Evolutionary conservation across 2,329 filamentous ascomycete species (phyloP).

Genomic region (Penicillium concentricum): DNA sequence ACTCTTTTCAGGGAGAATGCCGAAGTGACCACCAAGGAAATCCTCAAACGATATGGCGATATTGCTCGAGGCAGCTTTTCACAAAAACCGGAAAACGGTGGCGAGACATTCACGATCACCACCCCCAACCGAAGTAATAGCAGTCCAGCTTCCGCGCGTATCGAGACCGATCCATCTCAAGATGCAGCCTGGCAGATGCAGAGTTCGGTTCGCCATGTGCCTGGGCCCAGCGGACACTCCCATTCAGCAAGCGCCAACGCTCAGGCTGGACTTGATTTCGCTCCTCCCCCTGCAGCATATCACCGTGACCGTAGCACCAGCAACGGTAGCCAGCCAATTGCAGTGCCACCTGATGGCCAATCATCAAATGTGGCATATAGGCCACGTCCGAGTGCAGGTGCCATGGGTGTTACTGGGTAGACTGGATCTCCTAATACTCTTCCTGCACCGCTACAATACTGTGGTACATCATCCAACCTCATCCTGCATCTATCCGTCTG

Average conservation of each 20-base stretch:
- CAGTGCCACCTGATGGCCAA: conserved; percentile 30
- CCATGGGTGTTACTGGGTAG: conserved; percentile 42
- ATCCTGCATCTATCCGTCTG: conserved; percentile 14
- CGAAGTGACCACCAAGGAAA: conserved; percentile 95
- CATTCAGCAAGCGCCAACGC: conserved; percentile 30
- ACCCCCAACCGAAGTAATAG: conserved; percentile 42
- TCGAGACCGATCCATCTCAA: conserved; percentile 82
- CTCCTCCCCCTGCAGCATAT: conserved; percentile 26
- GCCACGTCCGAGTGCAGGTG: conserved; percentile 36
- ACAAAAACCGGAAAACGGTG: conserved; percentile 54
- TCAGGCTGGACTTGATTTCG: conserved; percentile 28
- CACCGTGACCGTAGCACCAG: conserved; percentile 38
- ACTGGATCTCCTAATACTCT: conserved; percentile 11
- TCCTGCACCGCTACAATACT: conserved; percentile 21
- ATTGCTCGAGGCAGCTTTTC: conserved; percentile 65
- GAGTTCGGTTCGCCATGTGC: conserved; percentile 75
- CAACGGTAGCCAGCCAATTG: conserved; percentile 33
- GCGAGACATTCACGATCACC: conserved; percentile 52
- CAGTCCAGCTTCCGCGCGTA: conserved; percentile 57
- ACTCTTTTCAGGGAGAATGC: conserved; percentile 75
- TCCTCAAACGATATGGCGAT: conserved; percentile 88
- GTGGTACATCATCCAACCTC: conserved; percentile 16
- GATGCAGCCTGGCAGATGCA: conserved; percentile 74
- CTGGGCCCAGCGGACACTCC: conserved; percentile 42
- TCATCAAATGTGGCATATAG: conserved; percentile 38